Evolutionary conservation across 2,329 filamentous ascomycete genomes (phyloP).

Genomic region (Fragosphaeria purpurea): DNA sequence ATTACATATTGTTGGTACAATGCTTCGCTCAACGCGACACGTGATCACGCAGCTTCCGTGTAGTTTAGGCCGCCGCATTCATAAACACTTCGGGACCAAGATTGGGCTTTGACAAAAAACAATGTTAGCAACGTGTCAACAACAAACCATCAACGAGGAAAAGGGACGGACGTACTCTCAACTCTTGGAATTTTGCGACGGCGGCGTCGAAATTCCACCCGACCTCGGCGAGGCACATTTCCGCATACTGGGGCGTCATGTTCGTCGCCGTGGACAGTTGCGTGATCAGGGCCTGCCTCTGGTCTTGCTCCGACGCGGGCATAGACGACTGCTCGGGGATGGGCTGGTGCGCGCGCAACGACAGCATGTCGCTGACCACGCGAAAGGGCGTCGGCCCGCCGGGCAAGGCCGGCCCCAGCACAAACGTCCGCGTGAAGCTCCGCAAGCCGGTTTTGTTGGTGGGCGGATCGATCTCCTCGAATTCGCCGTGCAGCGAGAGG

Average conservation of each 20-base stretch:
- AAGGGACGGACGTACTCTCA: slow-evolving; percentile 46
- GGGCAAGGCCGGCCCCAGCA: slow-evolving; percentile 64
- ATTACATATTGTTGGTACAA: too few species aligned
- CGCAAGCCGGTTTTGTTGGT: slow-evolving; percentile 52
- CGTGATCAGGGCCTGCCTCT: slow-evolving; percentile 59
- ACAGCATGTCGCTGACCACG: slow-evolving; percentile 71
- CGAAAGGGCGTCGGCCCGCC: slow-evolving; percentile 51
- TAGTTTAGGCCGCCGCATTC: not conserved
- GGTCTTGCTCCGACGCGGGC: slow-evolving; percentile 21
- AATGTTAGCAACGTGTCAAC: slow-evolving; percentile 7
- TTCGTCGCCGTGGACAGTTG: slow-evolving; percentile 69
- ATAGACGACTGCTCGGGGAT: slow-evolving; percentile 30
- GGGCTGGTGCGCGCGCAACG: slow-evolving; percentile 54
- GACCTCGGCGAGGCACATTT: slow-evolving; percentile 70
- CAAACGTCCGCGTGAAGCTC: slow-evolving; percentile 73
- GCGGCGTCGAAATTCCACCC: slow-evolving; percentile 74
- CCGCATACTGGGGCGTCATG: slow-evolving; percentile 70
- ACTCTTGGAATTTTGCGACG: slow-evolving; percentile 61
- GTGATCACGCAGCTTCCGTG: too few species aligned
- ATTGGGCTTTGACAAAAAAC: slow-evolving; percentile 8
- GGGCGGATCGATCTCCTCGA: slow-evolving; percentile 58
- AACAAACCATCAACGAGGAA: slow-evolving; percentile 8
- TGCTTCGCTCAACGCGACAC: too few species aligned
- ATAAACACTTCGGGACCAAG: slow-evolving; percentile 13
- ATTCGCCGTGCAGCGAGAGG: slow-evolving; percentile 73